Evolutionary conservation across 2,329 filamentous ascomycete species (phyloP).

Genomic region (Zelopaecilomyces penicillatus): DNA sequence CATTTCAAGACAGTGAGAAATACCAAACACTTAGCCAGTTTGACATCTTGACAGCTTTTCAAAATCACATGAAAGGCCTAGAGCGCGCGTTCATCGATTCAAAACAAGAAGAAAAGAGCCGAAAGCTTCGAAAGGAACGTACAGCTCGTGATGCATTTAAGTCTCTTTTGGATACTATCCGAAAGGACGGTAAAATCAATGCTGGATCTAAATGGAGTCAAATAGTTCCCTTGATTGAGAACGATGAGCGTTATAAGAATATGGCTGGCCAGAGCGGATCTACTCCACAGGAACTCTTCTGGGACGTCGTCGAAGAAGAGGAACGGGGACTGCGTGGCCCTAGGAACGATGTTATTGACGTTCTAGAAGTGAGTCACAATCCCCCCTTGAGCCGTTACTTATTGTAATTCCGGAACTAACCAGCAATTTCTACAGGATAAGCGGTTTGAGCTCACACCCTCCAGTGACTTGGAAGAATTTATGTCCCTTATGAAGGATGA

Average conservation of each 20-base stretch:
- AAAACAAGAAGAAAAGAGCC: constrained; percentile 77
- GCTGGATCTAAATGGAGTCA: constrained; percentile 86
- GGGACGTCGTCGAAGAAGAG: constrained; percentile 91
- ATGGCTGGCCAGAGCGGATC: constrained; percentile 82
- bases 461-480: constrained; percentile 87
- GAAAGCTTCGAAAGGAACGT: constrained; percentile 72
- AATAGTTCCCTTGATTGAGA: constrained; percentile 63
- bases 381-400: neutral
- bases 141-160: constrained; percentile 78
- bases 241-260: constrained; percentile 73
- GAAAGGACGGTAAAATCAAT: constrained; percentile 70
- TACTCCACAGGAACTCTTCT: constrained; percentile 84
- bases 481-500: constrained; percentile 73
- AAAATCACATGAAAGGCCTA: constrained; percentile 87
- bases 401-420: constrained; percentile 7
- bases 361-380: constrained; percentile 62
- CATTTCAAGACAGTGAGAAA: constrained; percentile 73
- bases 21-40: constrained; percentile 79
- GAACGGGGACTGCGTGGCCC: constrained; percentile 76
- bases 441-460: constrained; percentile 80
- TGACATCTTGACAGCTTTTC: constrained; percentile 87
- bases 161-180: constrained; percentile 65
- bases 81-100: constrained; percentile 88
- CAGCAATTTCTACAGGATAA: constrained; percentile 55
- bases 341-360: constrained; percentile 77